phyloP scores from a whole-genome alignment of 192 early-diverging fungal species.

The Glomus cerebriforme region DNA sequence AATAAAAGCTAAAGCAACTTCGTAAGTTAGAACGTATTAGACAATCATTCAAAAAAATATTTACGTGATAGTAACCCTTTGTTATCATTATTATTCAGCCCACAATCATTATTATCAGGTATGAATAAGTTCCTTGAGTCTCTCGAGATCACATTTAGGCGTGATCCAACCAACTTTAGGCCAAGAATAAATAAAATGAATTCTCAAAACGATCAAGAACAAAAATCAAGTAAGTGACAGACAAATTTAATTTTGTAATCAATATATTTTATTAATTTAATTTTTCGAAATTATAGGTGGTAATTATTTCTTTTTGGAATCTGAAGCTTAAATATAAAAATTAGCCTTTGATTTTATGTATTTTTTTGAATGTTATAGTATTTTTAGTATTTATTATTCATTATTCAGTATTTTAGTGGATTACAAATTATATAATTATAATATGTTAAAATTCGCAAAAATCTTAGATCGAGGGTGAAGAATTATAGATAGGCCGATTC shows the following conservation, averaged over 20 bases:
- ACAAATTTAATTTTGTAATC: background rate
- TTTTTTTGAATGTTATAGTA: no score
- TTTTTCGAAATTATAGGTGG: constrained; percentile 28
- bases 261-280: background rate
- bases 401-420: no score
- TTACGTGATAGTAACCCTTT: background rate
- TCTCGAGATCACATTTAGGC: constrained; percentile 94
- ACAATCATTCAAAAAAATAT: background rate
- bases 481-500: no score
- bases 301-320: constrained; percentile 59
- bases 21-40: constrained; percentile 41
- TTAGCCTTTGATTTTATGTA: no score
- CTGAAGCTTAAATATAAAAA: constrained; percentile 2
- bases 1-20: constrained; percentile 74
- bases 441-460: no score
- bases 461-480: no score
- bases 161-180: constrained; percentile 95
- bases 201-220: constrained; percentile 94
- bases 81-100: constrained; percentile 43
- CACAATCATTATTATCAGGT: constrained; percentile 87
- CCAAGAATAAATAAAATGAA: constrained; percentile 97
- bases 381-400: no score
- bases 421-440: no score
- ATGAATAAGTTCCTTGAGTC: constrained; percentile 96
- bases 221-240: constrained; percentile 64